Base-by-base conservation (phyloP, 2,329 filamentous ascomycete genomes). In the Chaetomiaceae sp. region DNA sequence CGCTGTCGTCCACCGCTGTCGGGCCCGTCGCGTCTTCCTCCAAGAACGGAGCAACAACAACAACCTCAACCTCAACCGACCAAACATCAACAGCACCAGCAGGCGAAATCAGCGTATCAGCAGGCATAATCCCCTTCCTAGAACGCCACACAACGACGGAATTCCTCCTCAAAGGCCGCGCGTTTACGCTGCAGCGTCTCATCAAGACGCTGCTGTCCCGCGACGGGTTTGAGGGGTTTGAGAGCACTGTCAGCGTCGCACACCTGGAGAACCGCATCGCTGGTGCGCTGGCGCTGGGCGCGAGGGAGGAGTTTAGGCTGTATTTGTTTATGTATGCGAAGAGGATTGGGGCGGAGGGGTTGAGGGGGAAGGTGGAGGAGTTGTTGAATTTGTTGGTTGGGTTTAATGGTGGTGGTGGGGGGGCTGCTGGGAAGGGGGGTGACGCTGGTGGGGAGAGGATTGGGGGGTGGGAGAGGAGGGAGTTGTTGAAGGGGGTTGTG, bases 281-380 rank as follows among this genome's bases (percentile, higher is more conserved):
- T 2, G 95, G 89, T 4, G 89, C 93, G 0, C 72, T 95, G 64
- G 86, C 89, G 53, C 73, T 99, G 1, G 88, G 86, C 3, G 86
- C 93, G 0, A 86, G 83, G 60, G 91, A 97, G 52, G 93, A 99
- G 66, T 99, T 97, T 71, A 83, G 89, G 51, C 76, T 96, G 1
- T 97, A 97, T 63, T 73, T 99, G n/a, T 86, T 90, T 63, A 97
- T 97, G 90, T 99, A 99, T 63, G 92, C 91, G 3, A 97, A 96
- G 72, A 84, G 93, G 0, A 80, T 99, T 5, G 93, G 93, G 1
- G 89, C 90, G 0, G 95, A 99, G 67, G 90, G 90, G 0, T 73
- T 92, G 45, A 83, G 86, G 59, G 78, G 82, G 50, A 99, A 99
- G 71, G 90, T 96, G 2, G 92, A 97, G 66, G 95, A 99, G 71